phyloP scores from a whole-genome alignment of 2,329 filamentous ascomycete genomes.

The Alternaria viburni region DNA sequence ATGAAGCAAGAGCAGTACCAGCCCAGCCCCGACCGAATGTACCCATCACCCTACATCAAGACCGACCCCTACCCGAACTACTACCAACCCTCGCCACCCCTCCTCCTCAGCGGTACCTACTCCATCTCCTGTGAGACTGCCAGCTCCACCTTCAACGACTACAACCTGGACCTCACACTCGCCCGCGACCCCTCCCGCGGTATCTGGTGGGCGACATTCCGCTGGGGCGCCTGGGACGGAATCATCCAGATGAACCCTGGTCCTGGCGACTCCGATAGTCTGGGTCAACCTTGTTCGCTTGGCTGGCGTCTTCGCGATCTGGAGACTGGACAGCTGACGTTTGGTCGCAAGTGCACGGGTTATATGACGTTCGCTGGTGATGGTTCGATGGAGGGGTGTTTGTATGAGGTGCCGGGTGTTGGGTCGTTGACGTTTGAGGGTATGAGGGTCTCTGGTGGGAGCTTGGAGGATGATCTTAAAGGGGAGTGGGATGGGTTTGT shows the following conservation, averaged over 20 bases:
- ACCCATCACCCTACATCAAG: conserved; percentile 2
- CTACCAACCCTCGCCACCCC: conserved; percentile 4
- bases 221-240: conserved; percentile 52
- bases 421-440: conserved; percentile 36
- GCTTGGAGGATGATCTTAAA: conserved; percentile 31
- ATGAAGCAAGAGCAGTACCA: conserved; percentile 14
- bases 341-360: conserved; percentile 45
- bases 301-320: conserved; percentile 43
- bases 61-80: not conserved
- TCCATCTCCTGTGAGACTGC: conserved; percentile 41
- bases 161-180: conserved; percentile 49
- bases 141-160: conserved; percentile 14
- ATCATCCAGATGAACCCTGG: conserved; percentile 50
- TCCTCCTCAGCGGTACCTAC: conserved; percentile 55
- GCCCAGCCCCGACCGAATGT: not conserved
- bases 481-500: conserved; percentile 34
- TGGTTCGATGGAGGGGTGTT: conserved; percentile 21
- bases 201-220: conserved; percentile 57
- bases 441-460: conserved; percentile 21
- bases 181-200: conserved; percentile 27
- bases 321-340: conserved; percentile 29
- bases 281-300: conserved; percentile 12
- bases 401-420: conserved; percentile 36
- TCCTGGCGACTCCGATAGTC: conserved; percentile 12
- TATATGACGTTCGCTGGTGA: conserved; percentile 36